phyloP scores from a whole-genome alignment of 2,329 filamentous ascomycete species.

The Colletotrichum navitas region DNA sequence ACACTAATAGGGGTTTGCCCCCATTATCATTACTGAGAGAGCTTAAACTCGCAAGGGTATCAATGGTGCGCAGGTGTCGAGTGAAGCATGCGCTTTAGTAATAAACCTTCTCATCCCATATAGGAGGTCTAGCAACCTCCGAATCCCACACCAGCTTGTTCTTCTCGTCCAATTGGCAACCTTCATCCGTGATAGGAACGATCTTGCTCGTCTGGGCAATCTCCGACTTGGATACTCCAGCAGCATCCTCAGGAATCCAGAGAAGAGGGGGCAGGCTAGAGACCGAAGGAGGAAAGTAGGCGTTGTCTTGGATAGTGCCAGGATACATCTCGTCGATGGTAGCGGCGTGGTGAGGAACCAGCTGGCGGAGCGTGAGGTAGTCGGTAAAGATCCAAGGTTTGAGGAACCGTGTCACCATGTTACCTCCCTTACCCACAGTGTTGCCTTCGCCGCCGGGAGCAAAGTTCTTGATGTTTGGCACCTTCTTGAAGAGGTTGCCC shows the following conservation, averaged over 20 bases:
- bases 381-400: slow-evolving; percentile 83
- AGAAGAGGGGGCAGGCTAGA: slow-evolving; percentile 73
- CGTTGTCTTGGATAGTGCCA: slow-evolving; percentile 71
- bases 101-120: slow-evolving; percentile 60
- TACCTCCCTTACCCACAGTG: slow-evolving; percentile 59
- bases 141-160: slow-evolving; percentile 58
- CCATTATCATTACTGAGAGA: slow-evolving; percentile 23
- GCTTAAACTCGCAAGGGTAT: slow-evolving; percentile 39
- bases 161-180: slow-evolving; percentile 78
- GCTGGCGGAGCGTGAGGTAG: slow-evolving; percentile 76
- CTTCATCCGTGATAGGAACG: slow-evolving; percentile 85
- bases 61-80: slow-evolving; percentile 34
- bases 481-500: slow-evolving; percentile 39
- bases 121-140: slow-evolving; percentile 57
- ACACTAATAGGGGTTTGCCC: neutral
- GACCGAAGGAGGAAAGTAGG: slow-evolving; percentile 81
- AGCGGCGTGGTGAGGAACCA: slow-evolving; percentile 71
- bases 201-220: slow-evolving; percentile 77
- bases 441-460: slow-evolving; percentile 45
- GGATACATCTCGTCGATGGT: slow-evolving; percentile 69
- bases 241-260: slow-evolving; percentile 86
- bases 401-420: slow-evolving; percentile 75
- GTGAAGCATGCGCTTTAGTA: slow-evolving; percentile 50
- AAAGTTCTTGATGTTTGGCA: slow-evolving; percentile 42
- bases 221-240: slow-evolving; percentile 83